Conservation (phyloP, 805 yeast species). For the Kuraishia ogatae region DNA sequence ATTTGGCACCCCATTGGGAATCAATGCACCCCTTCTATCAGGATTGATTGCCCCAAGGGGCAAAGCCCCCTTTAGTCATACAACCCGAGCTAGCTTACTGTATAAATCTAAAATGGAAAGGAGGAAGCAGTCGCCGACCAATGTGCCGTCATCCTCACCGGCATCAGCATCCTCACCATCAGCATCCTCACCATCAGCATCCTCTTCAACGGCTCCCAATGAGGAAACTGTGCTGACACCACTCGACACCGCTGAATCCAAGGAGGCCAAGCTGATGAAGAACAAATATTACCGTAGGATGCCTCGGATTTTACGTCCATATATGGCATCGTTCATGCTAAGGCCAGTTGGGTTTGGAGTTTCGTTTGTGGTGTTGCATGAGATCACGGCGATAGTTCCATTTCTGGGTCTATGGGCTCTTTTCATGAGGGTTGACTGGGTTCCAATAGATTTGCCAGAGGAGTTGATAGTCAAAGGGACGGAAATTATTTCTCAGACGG, state of each 20-base stretch:
- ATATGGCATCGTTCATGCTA: constrained; percentile 18
- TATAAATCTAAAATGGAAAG: not conserved
- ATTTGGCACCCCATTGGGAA: not conserved
- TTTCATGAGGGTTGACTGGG: constrained; percentile 31
- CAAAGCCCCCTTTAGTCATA: not conserved
- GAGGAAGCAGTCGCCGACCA: not conserved
- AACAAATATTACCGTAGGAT: constrained; percentile 22
- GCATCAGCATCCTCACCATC: too few relatives aligned
- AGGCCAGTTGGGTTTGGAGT: constrained; percentile 30
- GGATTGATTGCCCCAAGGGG: not conserved
- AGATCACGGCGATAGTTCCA: constrained; percentile 44
- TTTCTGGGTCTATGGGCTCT: constrained; percentile 41
- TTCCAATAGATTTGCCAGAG: constrained; percentile 39
- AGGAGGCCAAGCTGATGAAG: constrained; percentile 14
- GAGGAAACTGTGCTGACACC: not conserved
- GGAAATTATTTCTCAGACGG: constrained; percentile 32
- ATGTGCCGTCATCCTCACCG: not conserved
- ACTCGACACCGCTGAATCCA: constrained; percentile 1
- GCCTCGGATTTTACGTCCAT: constrained; percentile 22
- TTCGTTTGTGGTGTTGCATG: constrained; percentile 42
- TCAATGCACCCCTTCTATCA: not conserved
- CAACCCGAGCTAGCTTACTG: not conserved
- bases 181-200: not conserved
- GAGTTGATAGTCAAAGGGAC: constrained; percentile 40
- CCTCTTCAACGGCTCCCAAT: not conserved